These are phyloP conservation scores for Colletotrichum sp. DNA, from an alignment of 2,329 filamentous ascomycete genomes.

Conservation along the genomic window DNA sequence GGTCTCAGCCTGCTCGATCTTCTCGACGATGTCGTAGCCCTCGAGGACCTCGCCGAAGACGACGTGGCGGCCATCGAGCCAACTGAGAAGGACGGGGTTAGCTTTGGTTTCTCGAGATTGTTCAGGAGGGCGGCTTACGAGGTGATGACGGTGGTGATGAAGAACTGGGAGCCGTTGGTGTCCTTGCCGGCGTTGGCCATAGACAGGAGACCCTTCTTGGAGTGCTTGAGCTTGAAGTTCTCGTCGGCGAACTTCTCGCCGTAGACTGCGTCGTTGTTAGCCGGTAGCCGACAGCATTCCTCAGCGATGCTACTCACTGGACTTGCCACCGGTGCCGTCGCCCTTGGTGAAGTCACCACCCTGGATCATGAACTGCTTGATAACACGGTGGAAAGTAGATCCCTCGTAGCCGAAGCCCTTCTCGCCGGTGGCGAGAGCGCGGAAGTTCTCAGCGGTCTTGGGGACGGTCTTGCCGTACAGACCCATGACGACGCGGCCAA, in stretches of 20 bases:
- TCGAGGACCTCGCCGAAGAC: slow-evolving; percentile 90
- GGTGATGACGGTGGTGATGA: slow-evolving; percentile 85
- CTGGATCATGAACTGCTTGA: slow-evolving; percentile 92
- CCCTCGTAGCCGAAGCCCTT: slow-evolving; percentile 86
- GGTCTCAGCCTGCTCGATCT: slow-evolving; percentile 77
- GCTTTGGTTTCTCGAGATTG: not conserved
- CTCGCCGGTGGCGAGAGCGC: slow-evolving; percentile 82
- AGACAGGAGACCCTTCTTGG: slow-evolving; percentile 81
- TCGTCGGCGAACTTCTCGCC: slow-evolving; percentile 84
- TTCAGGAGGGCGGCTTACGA: slow-evolving; percentile 54
- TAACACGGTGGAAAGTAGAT: slow-evolving; percentile 87
- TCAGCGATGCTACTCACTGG: slow-evolving; percentile 59
- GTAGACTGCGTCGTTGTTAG: slow-evolving; percentile 63
- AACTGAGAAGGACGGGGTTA: slow-evolving; percentile 49
- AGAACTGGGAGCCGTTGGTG: slow-evolving; percentile 90
- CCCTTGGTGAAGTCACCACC: slow-evolving; percentile 87
- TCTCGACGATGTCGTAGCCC: slow-evolving; percentile 80
- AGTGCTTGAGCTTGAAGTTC: slow-evolving; percentile 96
- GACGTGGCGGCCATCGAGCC: slow-evolving; percentile 85
- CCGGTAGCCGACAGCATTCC: not conserved
- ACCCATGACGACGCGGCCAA: slow-evolving; percentile 81
- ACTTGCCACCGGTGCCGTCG: slow-evolving; percentile 85
- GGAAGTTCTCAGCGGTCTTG: slow-evolving; percentile 77
- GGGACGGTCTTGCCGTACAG: slow-evolving; percentile 89
- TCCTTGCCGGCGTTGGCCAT: slow-evolving; percentile 88